Evolutionary conservation across 208 protist species (phyloP).

Genomic region (Trypanosoma cruzi): DNA sequence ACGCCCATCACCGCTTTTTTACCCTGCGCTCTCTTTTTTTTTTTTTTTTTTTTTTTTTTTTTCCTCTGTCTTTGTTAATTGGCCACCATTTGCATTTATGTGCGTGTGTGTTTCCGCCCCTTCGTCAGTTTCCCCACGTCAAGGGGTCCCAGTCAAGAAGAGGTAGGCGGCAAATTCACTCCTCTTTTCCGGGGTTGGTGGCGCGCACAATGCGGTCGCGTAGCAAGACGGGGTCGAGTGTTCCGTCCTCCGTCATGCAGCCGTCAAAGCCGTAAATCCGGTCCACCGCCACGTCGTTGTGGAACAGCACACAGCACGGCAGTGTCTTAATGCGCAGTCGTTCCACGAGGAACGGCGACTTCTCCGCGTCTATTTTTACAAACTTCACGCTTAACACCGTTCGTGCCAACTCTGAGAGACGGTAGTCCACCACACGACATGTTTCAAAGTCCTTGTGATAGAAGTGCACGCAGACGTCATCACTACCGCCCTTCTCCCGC

Average conservation of each 20-base stretch:
- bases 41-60: neutral
- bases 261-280: slow-evolving; percentile 96
- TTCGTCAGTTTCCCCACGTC: neutral
- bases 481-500: slow-evolving; percentile 90
- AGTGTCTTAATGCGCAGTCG: slow-evolving; percentile 93
- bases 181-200: slow-evolving; percentile 3
- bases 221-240: slow-evolving; percentile 82
- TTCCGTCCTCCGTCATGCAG: slow-evolving; percentile 77
- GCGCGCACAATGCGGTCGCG: slow-evolving; percentile 61
- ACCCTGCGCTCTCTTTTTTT: no score
- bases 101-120: neutral
- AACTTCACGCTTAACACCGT: slow-evolving; percentile 90
- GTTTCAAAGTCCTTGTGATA: slow-evolving; percentile 96
- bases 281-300: slow-evolving; percentile 94
- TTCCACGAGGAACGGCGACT: slow-evolving; percentile 94
- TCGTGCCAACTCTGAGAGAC: slow-evolving; percentile 87
- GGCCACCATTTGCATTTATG: neutral
- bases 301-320: slow-evolving; percentile 94
- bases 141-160: neutral
- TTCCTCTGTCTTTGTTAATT: neutral
- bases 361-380: slow-evolving; percentile 94
- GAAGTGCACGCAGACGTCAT: slow-evolving; percentile 92
- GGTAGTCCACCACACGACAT: slow-evolving; percentile 96
- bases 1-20: no score
- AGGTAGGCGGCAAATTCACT: neutral